Evolutionary conservation across 805 yeast genomes (phyloP).

Genomic region (Candida tibetensis): DNA sequence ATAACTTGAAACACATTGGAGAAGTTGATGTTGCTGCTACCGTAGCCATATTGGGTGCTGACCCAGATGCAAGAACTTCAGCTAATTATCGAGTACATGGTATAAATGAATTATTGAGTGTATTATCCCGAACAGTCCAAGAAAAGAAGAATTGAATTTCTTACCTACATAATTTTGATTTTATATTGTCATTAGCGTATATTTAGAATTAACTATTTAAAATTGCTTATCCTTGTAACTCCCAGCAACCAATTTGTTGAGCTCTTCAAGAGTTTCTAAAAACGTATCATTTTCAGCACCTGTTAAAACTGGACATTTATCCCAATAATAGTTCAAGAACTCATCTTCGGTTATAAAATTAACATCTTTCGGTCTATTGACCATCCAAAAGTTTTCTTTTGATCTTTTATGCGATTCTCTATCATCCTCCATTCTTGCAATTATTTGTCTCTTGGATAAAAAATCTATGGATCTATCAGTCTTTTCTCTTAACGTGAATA

Average conservation of each 20-base stretch:
- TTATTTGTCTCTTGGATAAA: conserved; percentile 50
- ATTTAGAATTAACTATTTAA: conserved; percentile 9
- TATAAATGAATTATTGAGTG: conserved; percentile 61
- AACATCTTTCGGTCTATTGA: conserved; percentile 44
- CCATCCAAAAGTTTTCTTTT: conserved; percentile 79
- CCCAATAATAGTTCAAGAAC: conserved; percentile 48
- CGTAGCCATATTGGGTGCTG: conserved; percentile 47
- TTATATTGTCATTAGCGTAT: background rate
- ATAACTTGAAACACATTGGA: conserved; percentile 36
- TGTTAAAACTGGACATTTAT: conserved; percentile 41
- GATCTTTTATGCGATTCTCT: conserved; percentile 85
- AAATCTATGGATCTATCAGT: conserved; percentile 17
- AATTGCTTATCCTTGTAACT: conserved; percentile 50
- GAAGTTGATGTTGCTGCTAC: conserved; percentile 51
- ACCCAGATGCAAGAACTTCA: conserved; percentile 47
- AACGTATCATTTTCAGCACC: conserved; percentile 44
- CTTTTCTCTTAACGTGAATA: conserved; percentile 23
- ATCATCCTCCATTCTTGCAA: conserved; percentile 86
- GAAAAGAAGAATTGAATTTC: background rate
- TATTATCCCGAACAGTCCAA: conserved; percentile 31
- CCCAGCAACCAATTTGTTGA: conserved; percentile 50
- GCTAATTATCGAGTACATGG: conserved; percentile 68
- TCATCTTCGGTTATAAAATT: conserved; percentile 36
- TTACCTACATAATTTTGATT: no score
- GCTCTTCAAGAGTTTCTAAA: conserved; percentile 49